Evolutionary conservation across 2,329 filamentous ascomycete genomes (phyloP), one percentile per base, ranked within the genome.

Genomic region (Plectosphaerella sp.): DNA sequence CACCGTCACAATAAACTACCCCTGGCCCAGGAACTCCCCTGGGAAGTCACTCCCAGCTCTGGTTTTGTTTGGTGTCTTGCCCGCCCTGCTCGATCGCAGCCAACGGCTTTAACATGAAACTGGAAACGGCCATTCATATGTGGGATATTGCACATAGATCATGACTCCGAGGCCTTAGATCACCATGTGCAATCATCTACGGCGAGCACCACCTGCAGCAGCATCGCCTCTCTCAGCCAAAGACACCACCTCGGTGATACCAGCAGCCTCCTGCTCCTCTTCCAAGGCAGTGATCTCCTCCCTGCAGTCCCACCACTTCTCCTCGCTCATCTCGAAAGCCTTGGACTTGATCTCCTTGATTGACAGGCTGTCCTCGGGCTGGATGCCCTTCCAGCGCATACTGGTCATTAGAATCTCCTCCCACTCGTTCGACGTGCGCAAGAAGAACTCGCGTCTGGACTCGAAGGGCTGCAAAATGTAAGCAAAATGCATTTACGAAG

Each of bases 251-350:
- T 97, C 94, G 15, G 91, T 89, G 68, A 97, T 97, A 10, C 94
- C 92, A 35, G 91, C 90, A 47, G 89, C 92, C 70, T 97, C 93
- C 74, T 97, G 91, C 73, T 97, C 93, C 70, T 97, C 93, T 71
- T 99, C 94, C 64, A 97, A 71, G 7, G 84, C 88, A 50, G 86
- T 88, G 59, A 99, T 89, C 72, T 97, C 93, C 73, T 99, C 94
- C 61, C 94, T 82, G 66, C 88, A 91, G 76, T 97, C 94, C 94
- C 94, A 99, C 94, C 94, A 99, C 69, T 96, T 96, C 72, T 92
- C 89, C 70, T 99, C 94, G 41, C 92, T 92, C 58, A 91, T 79
- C 64, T 91, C 87, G 67, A 97, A 99, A 1, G 91, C 94, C 66
- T 84, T 86, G 62, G 92, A 88, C 68, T 96, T 91, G 62, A 97